Evolutionary conservation across 306 rosid genomes (phyloP).

Genomic region (Lagenaria siceraria): DNA sequence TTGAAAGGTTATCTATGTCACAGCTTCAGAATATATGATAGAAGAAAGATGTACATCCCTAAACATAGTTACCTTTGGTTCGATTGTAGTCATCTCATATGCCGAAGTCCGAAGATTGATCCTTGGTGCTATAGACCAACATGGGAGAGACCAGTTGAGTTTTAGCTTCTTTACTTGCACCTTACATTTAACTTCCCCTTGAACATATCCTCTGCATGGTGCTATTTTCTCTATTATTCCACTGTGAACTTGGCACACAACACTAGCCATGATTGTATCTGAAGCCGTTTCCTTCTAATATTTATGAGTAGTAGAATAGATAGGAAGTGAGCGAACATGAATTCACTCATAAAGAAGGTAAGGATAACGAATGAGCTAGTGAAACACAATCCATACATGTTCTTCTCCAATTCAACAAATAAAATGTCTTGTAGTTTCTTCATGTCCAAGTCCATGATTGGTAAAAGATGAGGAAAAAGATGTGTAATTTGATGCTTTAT

Average conservation of each 20-base stretch:
- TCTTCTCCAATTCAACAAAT: not conserved
- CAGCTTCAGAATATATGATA: not conserved
- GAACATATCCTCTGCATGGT: slow-evolving; percentile 8
- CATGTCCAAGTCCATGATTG: slow-evolving; percentile 2
- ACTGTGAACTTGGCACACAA: slow-evolving; percentile 11
- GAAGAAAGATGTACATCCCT: not conserved
- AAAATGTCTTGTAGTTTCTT: not conserved
- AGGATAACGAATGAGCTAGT: not conserved
- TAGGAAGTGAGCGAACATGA: not conserved
- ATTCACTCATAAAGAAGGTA: not conserved
- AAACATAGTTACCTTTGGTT: not conserved
- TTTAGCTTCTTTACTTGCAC: slow-evolving; percentile 2
- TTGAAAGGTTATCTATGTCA: not conserved
- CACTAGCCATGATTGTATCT: slow-evolving; percentile 19
- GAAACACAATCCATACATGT: slow-evolving; percentile 6
- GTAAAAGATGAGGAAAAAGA: not conserved
- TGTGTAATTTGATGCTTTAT: not conserved
- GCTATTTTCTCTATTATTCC: slow-evolving; percentile 9
- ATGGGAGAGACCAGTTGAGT: not conserved
- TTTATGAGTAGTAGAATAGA: not conserved
- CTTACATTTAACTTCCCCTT: slow-evolving; percentile 5
- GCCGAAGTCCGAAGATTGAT: not conserved
- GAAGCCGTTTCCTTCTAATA: not conserved
- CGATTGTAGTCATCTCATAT: not conserved
- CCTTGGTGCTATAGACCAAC: slow-evolving; percentile 1